These are phyloP conservation scores for Colletotrichum sp. DNA, from an alignment of 2,329 filamentous ascomycete species.

Conservation along the genomic window DNA sequence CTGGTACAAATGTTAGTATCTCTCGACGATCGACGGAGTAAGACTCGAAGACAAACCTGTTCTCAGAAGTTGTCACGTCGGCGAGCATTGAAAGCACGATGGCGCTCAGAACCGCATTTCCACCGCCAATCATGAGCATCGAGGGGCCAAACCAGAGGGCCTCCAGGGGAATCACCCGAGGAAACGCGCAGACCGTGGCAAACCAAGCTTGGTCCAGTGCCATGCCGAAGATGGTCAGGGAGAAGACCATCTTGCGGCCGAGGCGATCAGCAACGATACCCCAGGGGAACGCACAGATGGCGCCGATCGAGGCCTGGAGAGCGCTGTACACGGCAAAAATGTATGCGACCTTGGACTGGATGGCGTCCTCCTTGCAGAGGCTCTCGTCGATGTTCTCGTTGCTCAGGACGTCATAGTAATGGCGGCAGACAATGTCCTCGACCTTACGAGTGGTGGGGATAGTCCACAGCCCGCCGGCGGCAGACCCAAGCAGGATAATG, in stretches of 20 bases:
- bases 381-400: conserved; percentile 37
- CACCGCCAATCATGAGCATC: conserved; percentile 39
- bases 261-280: conserved; percentile 42
- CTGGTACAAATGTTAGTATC: conserved; percentile 24
- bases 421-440: conserved; percentile 44
- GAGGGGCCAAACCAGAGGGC: conserved; percentile 38
- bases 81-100: conserved; percentile 38
- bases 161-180: conserved; percentile 32
- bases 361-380: conserved; percentile 38
- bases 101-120: conserved; percentile 34
- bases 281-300: conserved; percentile 39
- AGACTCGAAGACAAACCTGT: conserved; percentile 29
- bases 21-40: background rate
- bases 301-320: conserved; percentile 33
- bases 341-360: conserved; percentile 40
- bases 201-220: conserved; percentile 29
- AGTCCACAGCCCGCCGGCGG: conserved; percentile 31
- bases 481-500: conserved; percentile 32
- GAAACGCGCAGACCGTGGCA: conserved; percentile 37
- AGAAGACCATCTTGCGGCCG: conserved; percentile 39
- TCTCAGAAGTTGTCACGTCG: conserved; percentile 40
- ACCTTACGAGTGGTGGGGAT: conserved; percentile 38
- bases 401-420: conserved; percentile 35
- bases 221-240: conserved; percentile 33
- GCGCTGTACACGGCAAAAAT: conserved; percentile 35